Evolutionary conservation across 2,329 filamentous ascomycete species (phyloP), one percentile per base, ranked within the genome.

Genomic region (Microcera coccophila): DNA sequence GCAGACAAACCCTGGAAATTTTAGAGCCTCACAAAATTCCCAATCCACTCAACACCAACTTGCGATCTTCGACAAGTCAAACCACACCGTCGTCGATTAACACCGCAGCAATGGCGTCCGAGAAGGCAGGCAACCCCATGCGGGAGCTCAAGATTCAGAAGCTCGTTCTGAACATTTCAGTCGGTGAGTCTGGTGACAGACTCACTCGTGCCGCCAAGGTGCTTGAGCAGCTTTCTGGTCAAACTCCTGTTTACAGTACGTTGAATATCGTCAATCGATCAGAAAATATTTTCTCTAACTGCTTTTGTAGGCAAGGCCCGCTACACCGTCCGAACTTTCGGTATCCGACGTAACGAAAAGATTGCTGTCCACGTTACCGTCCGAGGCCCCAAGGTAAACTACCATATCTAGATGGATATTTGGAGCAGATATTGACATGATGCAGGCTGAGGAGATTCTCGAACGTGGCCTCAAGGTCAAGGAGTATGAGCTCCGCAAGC

Each of bases 261-360:
- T 77, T 52, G 16, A 39, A 17, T 17, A 46, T 44, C 45, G 24
- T 37, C 21, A 39, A 45, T 38, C 39, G 26, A 24, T 43, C 21
- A 29, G 40, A 55, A 51, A 48, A 33, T 24, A 48, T 40, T 32
- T 11, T 32, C 44, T 44, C 47, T 50, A 50, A 52, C 49, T 15
- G 42, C 38, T 42, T 20, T 35, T 40, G 43, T 66, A 90, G 87
- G 87, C 90, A 98, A 98, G 87, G 93, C 93, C 74, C 89, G 93
- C 70, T 98, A 97, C 85, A 98, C 93, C 63, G 93, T 98, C 83
- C 91, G 93, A 80, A 97, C 91, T 70, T 98, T 98, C 77, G 93
- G 93, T 85, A 98, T 98, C 84, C 91, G 93, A 74, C 91, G 93
- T 90, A 98, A 98, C 87, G 93, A 98, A 76, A 97, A 96, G 87